phyloP scores from a whole-genome alignment of 78 protist species.

The Dictyostelium intermedium region DNA sequence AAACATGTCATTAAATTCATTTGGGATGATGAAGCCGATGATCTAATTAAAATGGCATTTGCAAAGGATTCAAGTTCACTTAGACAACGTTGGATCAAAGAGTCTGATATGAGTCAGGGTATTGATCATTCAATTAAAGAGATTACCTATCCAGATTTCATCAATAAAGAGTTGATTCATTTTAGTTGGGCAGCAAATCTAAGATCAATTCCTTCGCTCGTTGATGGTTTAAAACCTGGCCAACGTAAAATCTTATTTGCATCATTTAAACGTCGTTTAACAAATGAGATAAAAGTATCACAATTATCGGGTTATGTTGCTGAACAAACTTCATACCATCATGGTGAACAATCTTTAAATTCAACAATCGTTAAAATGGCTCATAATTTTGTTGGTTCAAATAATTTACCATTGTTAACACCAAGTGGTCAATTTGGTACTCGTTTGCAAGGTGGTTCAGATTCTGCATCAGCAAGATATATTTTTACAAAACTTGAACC shows the following conservation, averaged over 20 bases:
- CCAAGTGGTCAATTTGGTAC: constrained; percentile 99
- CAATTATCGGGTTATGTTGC: constrained; percentile 81
- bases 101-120: constrained; percentile 38
- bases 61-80: constrained; percentile 86
- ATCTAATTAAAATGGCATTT: constrained; percentile 89
- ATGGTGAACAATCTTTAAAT: constrained; percentile 96
- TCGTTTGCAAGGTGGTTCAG: constrained; percentile 94
- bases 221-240: constrained; percentile 99
- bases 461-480: constrained; percentile 97
- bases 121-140: constrained; percentile 59
- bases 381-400: constrained; percentile 96
- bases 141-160: constrained; percentile 53
- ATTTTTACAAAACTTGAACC: constrained; percentile 92
- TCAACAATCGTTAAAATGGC: constrained; percentile 97
- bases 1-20: constrained; percentile 89
- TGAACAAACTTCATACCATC: constrained; percentile 98
- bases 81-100: constrained; percentile 96
- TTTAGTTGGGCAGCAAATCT: constrained; percentile 94
- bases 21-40: constrained; percentile 65
- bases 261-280: constrained; percentile 98
- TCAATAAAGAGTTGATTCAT: constrained; percentile 93
- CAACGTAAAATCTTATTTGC: constrained; percentile 98
- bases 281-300: constrained; percentile 92
- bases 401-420: constrained; percentile 95
- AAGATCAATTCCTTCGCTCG: constrained; percentile 96